These are phyloP conservation scores for Colletotrichum lini DNA, from an alignment of 2,329 filamentous ascomycete genomes.

Conservation along the genomic window DNA sequence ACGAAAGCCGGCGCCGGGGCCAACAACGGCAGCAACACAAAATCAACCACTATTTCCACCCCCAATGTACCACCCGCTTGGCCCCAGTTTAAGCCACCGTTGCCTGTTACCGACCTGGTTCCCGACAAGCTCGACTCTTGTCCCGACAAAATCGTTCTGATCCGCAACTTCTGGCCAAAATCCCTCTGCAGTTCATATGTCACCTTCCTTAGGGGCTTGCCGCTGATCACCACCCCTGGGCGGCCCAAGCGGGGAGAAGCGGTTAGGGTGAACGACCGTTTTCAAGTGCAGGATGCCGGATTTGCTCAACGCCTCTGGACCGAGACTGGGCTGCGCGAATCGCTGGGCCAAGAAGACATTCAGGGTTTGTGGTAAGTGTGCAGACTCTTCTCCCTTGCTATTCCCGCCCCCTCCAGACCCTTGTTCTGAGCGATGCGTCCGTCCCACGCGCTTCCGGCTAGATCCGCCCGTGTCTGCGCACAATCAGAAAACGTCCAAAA, in stretches of 20 bases:
- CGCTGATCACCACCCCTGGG: constrained; percentile 82
- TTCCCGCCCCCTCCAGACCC: constrained; percentile 10
- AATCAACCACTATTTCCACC: constrained; percentile 27
- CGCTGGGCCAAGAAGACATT: constrained; percentile 60
- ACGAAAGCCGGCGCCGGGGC: constrained; percentile 20
- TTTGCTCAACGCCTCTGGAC: constrained; percentile 86
- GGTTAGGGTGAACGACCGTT: constrained; percentile 89
- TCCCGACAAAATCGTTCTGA: constrained; percentile 77
- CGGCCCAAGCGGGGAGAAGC: constrained; percentile 86
- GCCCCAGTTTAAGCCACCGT: constrained; percentile 79
- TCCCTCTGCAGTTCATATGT: constrained; percentile 83
- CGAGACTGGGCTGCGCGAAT: constrained; percentile 79
- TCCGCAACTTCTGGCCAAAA: constrained; percentile 81
- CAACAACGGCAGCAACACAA: constrained; percentile 28
- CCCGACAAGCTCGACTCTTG: constrained; percentile 67
- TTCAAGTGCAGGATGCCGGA: constrained; percentile 80
- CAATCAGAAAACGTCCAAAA: constrained; percentile 8
- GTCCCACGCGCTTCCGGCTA: constrained; percentile 36
- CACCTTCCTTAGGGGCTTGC: constrained; percentile 77
- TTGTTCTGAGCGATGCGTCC: constrained; percentile 19
- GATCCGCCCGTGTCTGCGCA: constrained; percentile 22
- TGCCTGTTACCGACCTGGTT: constrained; percentile 75
- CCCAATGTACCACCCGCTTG: constrained; percentile 63
- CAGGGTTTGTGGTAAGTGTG: constrained; percentile 61
- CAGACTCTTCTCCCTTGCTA: constrained; percentile 3